Evolutionary conservation across 768 basidiomycete genomes (phyloP).

Genomic region (Podaxis carcinomalis): DNA sequence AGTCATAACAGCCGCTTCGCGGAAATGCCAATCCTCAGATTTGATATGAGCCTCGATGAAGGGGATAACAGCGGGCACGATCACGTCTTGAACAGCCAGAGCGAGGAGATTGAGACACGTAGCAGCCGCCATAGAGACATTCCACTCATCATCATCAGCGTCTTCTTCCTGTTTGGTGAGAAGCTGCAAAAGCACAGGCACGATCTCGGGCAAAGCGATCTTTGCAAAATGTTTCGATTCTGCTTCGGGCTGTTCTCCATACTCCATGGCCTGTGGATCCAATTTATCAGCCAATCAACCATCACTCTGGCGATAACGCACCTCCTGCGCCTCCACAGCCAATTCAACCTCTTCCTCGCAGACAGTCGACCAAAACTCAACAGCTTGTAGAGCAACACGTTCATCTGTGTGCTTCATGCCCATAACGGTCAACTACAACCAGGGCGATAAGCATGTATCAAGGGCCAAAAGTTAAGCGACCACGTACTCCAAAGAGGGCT

Average conservation of each 20-base stretch:
- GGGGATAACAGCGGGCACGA: slow-evolving; percentile 91
- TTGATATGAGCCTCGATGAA: slow-evolving; percentile 98
- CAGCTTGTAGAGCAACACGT: slow-evolving; percentile 88
- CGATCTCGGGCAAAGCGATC: slow-evolving; percentile 89
- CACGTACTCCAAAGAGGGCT: slow-evolving; percentile 89
- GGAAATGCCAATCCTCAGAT: slow-evolving; percentile 86
- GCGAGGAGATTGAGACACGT: slow-evolving; percentile 89
- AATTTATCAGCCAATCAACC: slow-evolving; percentile 12
- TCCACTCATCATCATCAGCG: slow-evolving; percentile 98
- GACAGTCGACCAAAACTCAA: slow-evolving; percentile 99
- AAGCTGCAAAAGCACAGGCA: slow-evolving; percentile 85
- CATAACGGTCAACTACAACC: slow-evolving; percentile 80
- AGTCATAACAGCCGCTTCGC: slow-evolving; percentile 97
- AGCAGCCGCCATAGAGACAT: slow-evolving; percentile 94
- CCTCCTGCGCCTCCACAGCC: slow-evolving; percentile 88
- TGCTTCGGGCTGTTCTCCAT: slow-evolving; percentile 79
- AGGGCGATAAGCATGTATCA: slow-evolving; percentile 15
- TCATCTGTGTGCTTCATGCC: slow-evolving; percentile 96
- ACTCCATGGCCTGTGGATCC: slow-evolving; percentile 72
- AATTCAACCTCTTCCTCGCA: slow-evolving; percentile 97
- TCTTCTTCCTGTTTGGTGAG: slow-evolving; percentile 94
- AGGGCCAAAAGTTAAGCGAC: slow-evolving; percentile 14
- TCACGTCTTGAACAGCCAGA: slow-evolving; percentile 82
- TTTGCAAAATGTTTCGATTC: slow-evolving; percentile 93
- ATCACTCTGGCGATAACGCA: slow-evolving; percentile 26